Conservation (phyloP, 1,284 basidiomycete genomes). For the Ceratorhiza oryzae-sativae region DNA sequence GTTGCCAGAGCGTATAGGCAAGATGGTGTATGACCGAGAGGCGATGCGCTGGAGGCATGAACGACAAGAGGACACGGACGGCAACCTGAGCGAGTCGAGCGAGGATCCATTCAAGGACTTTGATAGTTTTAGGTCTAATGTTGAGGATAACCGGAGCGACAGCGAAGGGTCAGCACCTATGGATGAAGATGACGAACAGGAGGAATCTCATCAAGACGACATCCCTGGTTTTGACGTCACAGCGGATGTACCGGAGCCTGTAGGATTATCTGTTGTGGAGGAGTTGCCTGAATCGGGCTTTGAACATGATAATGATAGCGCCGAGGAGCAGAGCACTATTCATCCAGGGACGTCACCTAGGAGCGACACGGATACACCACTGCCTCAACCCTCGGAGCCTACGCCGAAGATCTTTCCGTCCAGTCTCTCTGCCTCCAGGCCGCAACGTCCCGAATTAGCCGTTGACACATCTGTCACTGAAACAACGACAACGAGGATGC, state of each 20-base stretch:
- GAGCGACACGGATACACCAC: background rate
- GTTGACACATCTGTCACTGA: background rate
- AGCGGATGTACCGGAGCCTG: background rate
- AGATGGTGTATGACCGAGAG: conserved; percentile 84
- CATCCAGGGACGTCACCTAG: background rate
- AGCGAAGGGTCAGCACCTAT: conserved; percentile 57
- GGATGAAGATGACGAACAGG: conserved; percentile 52
- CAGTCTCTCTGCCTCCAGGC: conserved; percentile 28
- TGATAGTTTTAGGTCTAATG: conserved; percentile 64
- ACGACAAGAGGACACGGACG: conserved; percentile 49
- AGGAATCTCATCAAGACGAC: conserved; percentile 47
- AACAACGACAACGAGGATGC: conserved; percentile 26
- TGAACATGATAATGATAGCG: conserved; percentile 12
- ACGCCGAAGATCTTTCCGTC: background rate
- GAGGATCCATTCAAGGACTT: conserved; percentile 88
- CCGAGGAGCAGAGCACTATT: conserved; percentile 7
- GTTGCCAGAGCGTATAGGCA: conserved; percentile 78
- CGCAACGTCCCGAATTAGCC: conserved; percentile 20
- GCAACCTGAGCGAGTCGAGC: conserved; percentile 59
- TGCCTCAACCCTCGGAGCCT: background rate
- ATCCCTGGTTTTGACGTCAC: conserved; percentile 42
- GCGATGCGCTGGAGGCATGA: conserved; percentile 86
- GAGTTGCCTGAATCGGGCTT: conserved; percentile 2
- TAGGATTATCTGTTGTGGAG: background rate
- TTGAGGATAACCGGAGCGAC: conserved; percentile 47